A percentile compares a stretch with the other conserved stretches of the same genome.
phyloP scores from a whole-genome alignment of 1,139 yeast genomes.

The Debaryomyces subglobosus region DNA sequence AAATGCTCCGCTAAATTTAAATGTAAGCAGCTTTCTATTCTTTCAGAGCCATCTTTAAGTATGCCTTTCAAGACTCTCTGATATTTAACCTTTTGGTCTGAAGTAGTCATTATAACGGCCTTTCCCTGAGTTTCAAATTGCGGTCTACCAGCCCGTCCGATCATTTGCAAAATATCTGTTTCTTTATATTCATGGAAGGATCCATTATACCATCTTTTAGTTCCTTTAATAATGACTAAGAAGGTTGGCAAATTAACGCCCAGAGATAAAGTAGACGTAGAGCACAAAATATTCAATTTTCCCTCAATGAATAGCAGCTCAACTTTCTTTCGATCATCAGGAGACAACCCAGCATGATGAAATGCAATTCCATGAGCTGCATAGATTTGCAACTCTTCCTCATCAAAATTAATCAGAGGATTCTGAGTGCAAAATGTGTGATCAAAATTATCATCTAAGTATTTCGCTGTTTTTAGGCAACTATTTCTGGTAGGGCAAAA shows the following conservation, averaged over 20 bases:
- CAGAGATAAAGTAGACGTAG: slow-evolving; percentile 63
- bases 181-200: slow-evolving; percentile 56
- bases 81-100: slow-evolving; percentile 35
- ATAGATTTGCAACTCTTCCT: neutral
- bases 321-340: slow-evolving; percentile 44
- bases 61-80: slow-evolving; percentile 46
- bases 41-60: slow-evolving; percentile 20
- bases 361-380: slow-evolving; percentile 45
- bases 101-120: slow-evolving; percentile 55
- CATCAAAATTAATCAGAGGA: neutral
- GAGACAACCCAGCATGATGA: slow-evolving; percentile 61
- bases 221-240: slow-evolving; percentile 60
- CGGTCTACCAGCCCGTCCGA: slow-evolving; percentile 64
- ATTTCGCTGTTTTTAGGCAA: slow-evolving; percentile 49
- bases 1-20: slow-evolving; percentile 46
- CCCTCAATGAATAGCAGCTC: slow-evolving; percentile 51
- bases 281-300: slow-evolving; percentile 46
- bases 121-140: slow-evolving; percentile 55
- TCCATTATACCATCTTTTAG: slow-evolving; percentile 52
- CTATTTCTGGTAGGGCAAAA: slow-evolving; percentile 59
- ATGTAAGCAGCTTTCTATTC: slow-evolving; percentile 54
- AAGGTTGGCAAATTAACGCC: slow-evolving; percentile 68
- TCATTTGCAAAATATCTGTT: slow-evolving; percentile 61
- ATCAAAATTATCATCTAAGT: slow-evolving; percentile 19
- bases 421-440: neutral